A percentile compares a stretch with the other conserved stretches of the same genome.
Evolutionary conservation across 2,329 filamentous ascomycete species (phyloP).

Genomic region (Aspergillus brunneoviolaceus): DNA sequence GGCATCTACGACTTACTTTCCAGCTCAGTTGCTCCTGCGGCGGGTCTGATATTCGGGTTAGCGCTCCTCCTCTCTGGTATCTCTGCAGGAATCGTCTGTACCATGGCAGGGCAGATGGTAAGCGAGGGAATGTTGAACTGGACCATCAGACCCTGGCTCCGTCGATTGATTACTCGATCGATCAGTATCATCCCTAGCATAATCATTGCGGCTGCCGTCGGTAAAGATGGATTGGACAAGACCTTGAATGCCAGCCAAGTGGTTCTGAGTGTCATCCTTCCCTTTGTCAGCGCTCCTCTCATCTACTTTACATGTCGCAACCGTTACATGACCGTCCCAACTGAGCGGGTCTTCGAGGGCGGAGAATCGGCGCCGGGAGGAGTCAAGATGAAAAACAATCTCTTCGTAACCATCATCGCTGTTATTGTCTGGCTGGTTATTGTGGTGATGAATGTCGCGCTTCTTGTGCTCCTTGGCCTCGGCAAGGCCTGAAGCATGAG

Average conservation of each 20-base stretch:
- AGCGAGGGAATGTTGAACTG: slow-evolving; percentile 78
- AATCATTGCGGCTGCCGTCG: slow-evolving; percentile 77
- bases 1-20: slow-evolving; percentile 74
- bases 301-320: slow-evolving; percentile 81
- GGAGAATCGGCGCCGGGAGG: slow-evolving; percentile 30
- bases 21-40: slow-evolving; percentile 66
- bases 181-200: slow-evolving; percentile 82
- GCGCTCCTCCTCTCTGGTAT: slow-evolving; percentile 77
- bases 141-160: slow-evolving; percentile 73
- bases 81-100: slow-evolving; percentile 82
- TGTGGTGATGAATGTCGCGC: slow-evolving; percentile 74
- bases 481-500: slow-evolving; percentile 44
- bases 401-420: slow-evolving; percentile 60
- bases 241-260: slow-evolving; percentile 78
- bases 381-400: slow-evolving; percentile 70
- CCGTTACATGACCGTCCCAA: slow-evolving; percentile 73
- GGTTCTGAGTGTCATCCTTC: slow-evolving; percentile 72
- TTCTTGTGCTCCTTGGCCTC: slow-evolving; percentile 64
- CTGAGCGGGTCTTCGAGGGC: slow-evolving; percentile 40
- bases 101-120: slow-evolving; percentile 87
- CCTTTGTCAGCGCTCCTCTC: slow-evolving; percentile 78
- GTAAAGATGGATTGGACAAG: slow-evolving; percentile 65
- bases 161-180: slow-evolving; percentile 71
- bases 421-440: slow-evolving; percentile 71
- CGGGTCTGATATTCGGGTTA: slow-evolving; percentile 80